These are phyloP conservation scores for Leccinum longicurvipes DNA, from an alignment of 768 basidiomycete genomes.

Conservation along the genomic window DNA sequence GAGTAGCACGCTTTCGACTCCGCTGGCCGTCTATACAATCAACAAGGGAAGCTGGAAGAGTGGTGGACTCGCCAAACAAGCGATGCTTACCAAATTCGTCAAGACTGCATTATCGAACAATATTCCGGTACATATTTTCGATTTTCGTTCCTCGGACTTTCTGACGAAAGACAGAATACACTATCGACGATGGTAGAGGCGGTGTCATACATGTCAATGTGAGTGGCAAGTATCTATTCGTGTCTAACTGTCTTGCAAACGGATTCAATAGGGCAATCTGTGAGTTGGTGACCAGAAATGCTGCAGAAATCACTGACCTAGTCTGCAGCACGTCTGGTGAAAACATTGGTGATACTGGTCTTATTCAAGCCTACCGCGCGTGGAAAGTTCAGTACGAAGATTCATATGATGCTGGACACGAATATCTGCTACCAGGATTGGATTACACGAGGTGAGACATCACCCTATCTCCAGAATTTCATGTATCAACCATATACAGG, in stretches of 20 bases:
- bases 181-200: constrained; percentile 82
- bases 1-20: constrained; percentile 86
- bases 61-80: constrained; percentile 95
- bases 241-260: background rate
- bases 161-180: constrained; percentile 53
- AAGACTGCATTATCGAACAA: constrained; percentile 88
- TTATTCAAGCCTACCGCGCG: constrained; percentile 85
- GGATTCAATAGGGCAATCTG: constrained; percentile 62
- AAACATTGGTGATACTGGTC: constrained; percentile 83
- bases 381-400: constrained; percentile 77
- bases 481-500: constrained; percentile 33
- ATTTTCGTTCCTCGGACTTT: background rate
- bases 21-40: constrained; percentile 86
- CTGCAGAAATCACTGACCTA: background rate
- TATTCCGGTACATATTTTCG: constrained; percentile 63
- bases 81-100: constrained; percentile 74
- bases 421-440: constrained; percentile 81
- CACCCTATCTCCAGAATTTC: background rate
- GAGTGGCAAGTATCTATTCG: constrained; percentile 17
- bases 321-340: constrained; percentile 77
- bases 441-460: constrained; percentile 59
- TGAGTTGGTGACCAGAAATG: constrained; percentile 32
- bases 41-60: constrained; percentile 78
- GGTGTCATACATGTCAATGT: constrained; percentile 84
- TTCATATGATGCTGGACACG: constrained; percentile 55